phyloP scores from a whole-genome alignment of 1,139 yeast species.

The Taiozyma sp. region DNA sequence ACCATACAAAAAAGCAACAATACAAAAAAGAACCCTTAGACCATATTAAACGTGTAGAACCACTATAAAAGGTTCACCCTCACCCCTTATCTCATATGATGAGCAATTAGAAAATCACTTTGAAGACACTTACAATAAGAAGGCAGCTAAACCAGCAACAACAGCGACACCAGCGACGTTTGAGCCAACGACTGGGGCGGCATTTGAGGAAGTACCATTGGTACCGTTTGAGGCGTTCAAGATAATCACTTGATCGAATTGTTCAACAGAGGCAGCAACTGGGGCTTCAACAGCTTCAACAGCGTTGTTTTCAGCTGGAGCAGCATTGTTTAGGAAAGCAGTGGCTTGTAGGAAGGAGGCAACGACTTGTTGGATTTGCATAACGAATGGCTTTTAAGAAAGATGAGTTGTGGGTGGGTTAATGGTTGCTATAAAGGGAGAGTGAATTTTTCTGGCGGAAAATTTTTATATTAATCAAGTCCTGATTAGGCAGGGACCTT shows the following conservation, averaged over 20 bases:
- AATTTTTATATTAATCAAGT: not conserved
- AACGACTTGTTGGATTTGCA: constrained; percentile 26
- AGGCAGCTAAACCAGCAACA: constrained; percentile 21
- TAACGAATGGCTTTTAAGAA: constrained; percentile 1
- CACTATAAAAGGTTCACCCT: not conserved
- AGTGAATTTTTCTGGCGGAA: not conserved
- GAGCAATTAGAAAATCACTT: too few species aligned
- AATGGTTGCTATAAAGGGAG: not conserved
- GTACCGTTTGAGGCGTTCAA: constrained; percentile 15
- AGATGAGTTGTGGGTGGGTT: not conserved
- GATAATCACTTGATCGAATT: constrained; percentile 8
- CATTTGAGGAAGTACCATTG: constrained; percentile 22
- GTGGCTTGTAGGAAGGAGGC: constrained; percentile 23
- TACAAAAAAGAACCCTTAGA: not conserved
- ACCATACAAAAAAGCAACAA: not conserved
- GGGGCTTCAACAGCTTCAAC: not conserved
- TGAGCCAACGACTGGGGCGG: constrained; percentile 14
- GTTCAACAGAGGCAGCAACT: constrained; percentile 1
- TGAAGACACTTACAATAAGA: constrained; percentile 17
- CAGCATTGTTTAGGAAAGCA: constrained; percentile 11
- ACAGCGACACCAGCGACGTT: constrained; percentile 20
- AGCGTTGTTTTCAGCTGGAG: constrained; percentile 7
- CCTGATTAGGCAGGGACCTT: too few species aligned
- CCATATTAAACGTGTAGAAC: not conserved
- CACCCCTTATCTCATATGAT: not conserved